A percentile compares a stretch with the other conserved stretches of the same genome.
These are phyloP conservation scores for Elongisporangium anandrum DNA, from an alignment of 352 stramenopile species.

Conservation along the genomic window DNA sequence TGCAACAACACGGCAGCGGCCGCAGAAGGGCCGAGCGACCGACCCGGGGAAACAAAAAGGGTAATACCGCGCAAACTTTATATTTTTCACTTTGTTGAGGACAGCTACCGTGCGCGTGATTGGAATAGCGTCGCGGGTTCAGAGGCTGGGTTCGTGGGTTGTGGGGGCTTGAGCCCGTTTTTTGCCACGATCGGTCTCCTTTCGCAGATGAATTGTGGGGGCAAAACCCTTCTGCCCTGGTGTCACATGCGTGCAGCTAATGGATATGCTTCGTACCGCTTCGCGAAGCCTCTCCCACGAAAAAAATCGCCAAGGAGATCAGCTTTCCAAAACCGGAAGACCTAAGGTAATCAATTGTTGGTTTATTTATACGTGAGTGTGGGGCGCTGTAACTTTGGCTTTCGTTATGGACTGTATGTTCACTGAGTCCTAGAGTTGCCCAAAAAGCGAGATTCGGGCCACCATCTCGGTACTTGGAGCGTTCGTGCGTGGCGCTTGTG, in stretches of 20 bases:
- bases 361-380: not conserved
- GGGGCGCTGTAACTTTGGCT: not conserved
- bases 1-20: not conserved
- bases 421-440: not conserved
- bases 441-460: not conserved
- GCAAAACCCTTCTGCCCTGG: not conserved
- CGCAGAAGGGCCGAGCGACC: not conserved
- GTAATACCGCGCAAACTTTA: not conserved
- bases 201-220: too few relatives aligned
- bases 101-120: not conserved
- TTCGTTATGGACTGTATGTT: not conserved
- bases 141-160: not conserved
- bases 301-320: not conserved
- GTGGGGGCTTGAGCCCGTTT: not conserved
- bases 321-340: not conserved
- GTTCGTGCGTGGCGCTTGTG: not conserved
- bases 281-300: not conserved
- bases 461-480: not conserved
- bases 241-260: not conserved
- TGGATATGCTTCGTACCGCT: not conserved
- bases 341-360: not conserved
- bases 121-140: not conserved
- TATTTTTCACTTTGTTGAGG: not conserved
- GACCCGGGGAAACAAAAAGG: not conserved
- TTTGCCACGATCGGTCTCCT: not conserved